phyloP scores from a whole-genome alignment of 2,329 filamentous ascomycete genomes.

The Aspergillus felis region DNA sequence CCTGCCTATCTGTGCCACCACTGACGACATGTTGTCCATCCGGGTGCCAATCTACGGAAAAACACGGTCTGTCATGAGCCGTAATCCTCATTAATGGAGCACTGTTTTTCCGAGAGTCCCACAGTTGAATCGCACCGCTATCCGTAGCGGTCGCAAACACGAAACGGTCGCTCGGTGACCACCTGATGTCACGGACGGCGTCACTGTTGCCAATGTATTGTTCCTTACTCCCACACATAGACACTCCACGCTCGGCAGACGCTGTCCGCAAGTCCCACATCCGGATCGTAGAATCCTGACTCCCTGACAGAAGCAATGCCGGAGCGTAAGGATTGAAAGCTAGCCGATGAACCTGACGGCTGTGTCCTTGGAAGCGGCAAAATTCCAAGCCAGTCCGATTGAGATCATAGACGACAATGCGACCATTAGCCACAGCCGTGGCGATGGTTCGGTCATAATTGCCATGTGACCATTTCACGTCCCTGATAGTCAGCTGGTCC shows the following conservation, averaged over 20 bases:
- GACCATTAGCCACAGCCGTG: conserved; percentile 61
- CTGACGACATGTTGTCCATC: conserved; percentile 63
- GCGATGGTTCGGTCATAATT: conserved; percentile 58
- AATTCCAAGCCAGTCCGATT: conserved; percentile 58
- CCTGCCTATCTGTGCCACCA: conserved; percentile 58
- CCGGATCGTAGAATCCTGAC: conserved; percentile 61
- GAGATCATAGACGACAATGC: conserved; percentile 63
- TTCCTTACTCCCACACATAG: conserved; percentile 52
- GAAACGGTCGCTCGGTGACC: conserved; percentile 60
- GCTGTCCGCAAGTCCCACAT: conserved; percentile 62
- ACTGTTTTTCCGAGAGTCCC: conserved; percentile 58
- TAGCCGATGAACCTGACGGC: conserved; percentile 61
- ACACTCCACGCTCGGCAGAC: conserved; percentile 45
- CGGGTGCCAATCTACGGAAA: conserved; percentile 63
- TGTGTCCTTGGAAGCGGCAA: conserved; percentile 61
- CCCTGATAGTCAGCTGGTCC: conserved; percentile 59
- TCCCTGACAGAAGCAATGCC: conserved; percentile 59
- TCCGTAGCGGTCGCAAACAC: conserved; percentile 64
- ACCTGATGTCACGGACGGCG: conserved; percentile 60
- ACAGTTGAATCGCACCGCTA: conserved; percentile 59
- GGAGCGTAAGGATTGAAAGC: conserved; percentile 62
- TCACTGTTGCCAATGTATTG: conserved; percentile 56
- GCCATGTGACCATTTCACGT: conserved; percentile 66
- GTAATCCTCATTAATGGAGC: conserved; percentile 57
- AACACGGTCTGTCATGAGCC: conserved; percentile 59